These are phyloP conservation scores for Axilococcus clingmanii DNA, from an alignment of 139 green algal species.

Conservation along the genomic window DNA sequence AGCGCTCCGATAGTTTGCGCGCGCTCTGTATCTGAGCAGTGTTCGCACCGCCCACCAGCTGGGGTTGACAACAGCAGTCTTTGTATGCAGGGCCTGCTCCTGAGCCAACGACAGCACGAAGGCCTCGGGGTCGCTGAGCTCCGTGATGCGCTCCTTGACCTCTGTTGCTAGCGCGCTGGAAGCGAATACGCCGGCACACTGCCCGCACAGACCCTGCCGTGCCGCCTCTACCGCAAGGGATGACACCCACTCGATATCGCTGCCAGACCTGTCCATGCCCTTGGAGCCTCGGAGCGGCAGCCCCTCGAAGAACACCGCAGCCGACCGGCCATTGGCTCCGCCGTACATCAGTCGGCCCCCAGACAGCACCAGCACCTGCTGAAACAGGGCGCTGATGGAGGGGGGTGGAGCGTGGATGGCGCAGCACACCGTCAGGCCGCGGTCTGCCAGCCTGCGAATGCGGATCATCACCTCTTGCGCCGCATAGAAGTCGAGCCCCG, in stretches of 20 bases:
- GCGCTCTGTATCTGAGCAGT: conserved; percentile 65
- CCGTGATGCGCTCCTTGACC: neutral
- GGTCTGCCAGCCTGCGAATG: neutral
- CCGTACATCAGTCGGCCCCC: neutral
- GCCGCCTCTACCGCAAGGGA: too few relatives aligned
- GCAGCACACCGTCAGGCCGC: neutral
- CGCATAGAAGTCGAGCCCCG: neutral
- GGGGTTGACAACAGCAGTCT: too few relatives aligned
- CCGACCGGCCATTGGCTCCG: neutral
- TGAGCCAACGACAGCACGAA: too few relatives aligned
- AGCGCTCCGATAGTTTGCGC: conserved; percentile 50
- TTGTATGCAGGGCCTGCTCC: too few relatives aligned
- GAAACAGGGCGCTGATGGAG: neutral
- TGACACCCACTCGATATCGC: too few relatives aligned
- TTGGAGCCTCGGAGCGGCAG: too few relatives aligned
- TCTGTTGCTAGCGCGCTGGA: neutral
- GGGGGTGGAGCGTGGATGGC: neutral
- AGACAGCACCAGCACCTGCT: neutral
- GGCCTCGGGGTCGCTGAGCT: neutral
- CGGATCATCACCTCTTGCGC: neutral
- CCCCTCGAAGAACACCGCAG: too few relatives aligned
- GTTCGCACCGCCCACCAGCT: too few relatives aligned
- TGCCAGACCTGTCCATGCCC: too few relatives aligned
- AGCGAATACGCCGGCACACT: neutral
- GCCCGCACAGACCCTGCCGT: too few relatives aligned